Base-by-base conservation (phyloP, 1,139 yeast genomes). In the Candida glucosophila region DNA sequence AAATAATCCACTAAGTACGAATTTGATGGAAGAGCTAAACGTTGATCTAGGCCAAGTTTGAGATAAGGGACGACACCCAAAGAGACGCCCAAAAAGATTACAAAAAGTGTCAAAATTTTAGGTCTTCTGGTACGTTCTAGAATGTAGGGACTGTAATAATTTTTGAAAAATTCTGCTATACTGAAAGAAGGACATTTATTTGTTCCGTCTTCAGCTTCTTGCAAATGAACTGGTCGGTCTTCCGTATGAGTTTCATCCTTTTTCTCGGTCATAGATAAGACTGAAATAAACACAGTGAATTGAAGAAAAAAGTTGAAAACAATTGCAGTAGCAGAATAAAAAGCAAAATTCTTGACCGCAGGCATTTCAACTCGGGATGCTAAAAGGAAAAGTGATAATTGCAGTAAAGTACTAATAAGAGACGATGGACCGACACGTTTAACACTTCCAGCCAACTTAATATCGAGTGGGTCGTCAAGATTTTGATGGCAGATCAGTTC, bases 291-390 rank as follows among this genome's bases (percentile, higher is more conserved):
- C 26, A 79, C 73, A 0, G 96, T 85, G 52, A 86, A 54, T 45
- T 90, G 97, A 17, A 90, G 58, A 1, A 75, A 24, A 3, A 90
- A 77, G 47, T 90, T 88, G 40, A 83, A 58, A 9, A 77, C 47
- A 2, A 90, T 77, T 0, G 97, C 92, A 8, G 88, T 82, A 0
- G 95, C 92, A 9, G 95, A 82, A 44, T 83, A 90, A 14, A 77
- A 56, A 0, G 98, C 96, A 62, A 90, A 90, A 49, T 88, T 90
- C 35, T 78, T 68, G 6, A 88, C 97, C 0, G 97, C 97, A 3
- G 97, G 97, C 96, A 88, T 90, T 11, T 77, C 69, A 5, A 90
- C 97, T 5, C 64, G 53, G 1, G 93, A 66, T 0, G 95, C 95
- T 23, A 90, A 58, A 6, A 75, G 54, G 45, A 90, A 86, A 47